Conservation (phyloP, 164 flowering plant species). For the Santalum album region DNA sequence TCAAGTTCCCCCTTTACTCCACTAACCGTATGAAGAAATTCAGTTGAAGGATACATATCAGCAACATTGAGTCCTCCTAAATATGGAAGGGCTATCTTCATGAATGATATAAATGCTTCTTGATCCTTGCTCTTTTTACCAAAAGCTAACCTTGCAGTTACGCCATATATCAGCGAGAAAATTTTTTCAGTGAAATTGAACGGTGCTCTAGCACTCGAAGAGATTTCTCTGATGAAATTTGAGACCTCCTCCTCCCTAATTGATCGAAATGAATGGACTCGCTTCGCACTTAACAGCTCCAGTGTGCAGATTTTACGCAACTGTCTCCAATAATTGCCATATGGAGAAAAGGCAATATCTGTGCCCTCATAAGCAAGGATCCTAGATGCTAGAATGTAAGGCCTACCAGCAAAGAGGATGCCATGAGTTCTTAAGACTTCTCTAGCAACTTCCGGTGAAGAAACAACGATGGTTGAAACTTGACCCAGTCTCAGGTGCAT, state of each 20-base stretch:
- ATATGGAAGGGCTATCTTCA: neutral
- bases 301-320: constrained; percentile 22
- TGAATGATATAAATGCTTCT: constrained; percentile 8
- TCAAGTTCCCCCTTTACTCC: constrained; percentile 16
- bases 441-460: constrained; percentile 19
- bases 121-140: constrained; percentile 17
- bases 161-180: constrained; percentile 6
- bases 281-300: constrained; percentile 22
- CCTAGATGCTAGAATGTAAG: constrained; percentile 4
- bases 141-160: constrained; percentile 18
- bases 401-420: constrained; percentile 11
- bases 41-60: constrained; percentile 29
- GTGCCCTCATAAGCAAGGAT: constrained; percentile 8
- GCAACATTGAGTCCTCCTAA: constrained; percentile 24
- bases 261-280: constrained; percentile 17
- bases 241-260: constrained; percentile 26
- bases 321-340: constrained; percentile 30
- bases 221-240: constrained; percentile 7
- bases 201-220: neutral
- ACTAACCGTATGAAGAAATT: constrained; percentile 11
- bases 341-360: constrained; percentile 23
- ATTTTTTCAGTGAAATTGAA: constrained; percentile 15
- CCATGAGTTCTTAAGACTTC: constrained; percentile 22
- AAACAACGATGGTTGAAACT: constrained; percentile 14
- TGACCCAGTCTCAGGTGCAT: constrained; percentile 19